Evolutionary conservation across 768 basidiomycete genomes (phyloP).

Genomic region (Naganishia kalamii): DNA sequence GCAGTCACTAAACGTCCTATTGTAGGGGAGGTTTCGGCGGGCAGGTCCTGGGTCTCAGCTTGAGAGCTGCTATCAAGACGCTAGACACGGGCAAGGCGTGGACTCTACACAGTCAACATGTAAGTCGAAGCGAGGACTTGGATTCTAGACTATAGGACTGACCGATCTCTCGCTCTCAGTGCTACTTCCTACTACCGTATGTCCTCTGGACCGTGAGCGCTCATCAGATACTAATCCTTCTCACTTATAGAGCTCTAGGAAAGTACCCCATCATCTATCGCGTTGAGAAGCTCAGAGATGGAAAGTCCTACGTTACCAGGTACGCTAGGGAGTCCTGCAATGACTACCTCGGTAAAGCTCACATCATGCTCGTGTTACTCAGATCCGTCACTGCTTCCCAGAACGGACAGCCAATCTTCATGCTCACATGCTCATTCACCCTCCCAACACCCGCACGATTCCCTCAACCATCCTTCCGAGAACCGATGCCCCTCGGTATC

Average conservation of each 20-base stretch:
- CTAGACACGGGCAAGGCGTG: constrained; percentile 24
- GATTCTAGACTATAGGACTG: neutral
- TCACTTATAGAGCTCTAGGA: constrained; percentile 22
- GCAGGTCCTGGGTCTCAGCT: constrained; percentile 45
- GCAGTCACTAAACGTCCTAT: too few relatives aligned
- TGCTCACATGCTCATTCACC: constrained; percentile 41
- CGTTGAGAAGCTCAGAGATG: constrained; percentile 42
- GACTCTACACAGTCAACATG: constrained; percentile 39
- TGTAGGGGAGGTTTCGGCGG: constrained; percentile 45
- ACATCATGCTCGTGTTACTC: neutral
- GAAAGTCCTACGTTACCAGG: constrained; percentile 30
- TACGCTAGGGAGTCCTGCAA: too few relatives aligned
- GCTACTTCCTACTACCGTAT: constrained; percentile 41
- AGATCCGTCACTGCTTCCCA: constrained; percentile 43
- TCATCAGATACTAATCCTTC: neutral
- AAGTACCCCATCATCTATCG: constrained; percentile 34
- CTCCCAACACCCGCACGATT: constrained; percentile 26
- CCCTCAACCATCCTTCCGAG: constrained; percentile 20
- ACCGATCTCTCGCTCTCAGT: constrained; percentile 15
- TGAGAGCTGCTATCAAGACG: constrained; percentile 36
- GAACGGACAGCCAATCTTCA: constrained; percentile 37
- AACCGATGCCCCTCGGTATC: constrained; percentile 23
- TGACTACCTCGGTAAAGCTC: neutral
- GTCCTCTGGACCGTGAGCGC: neutral
- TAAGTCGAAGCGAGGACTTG: neutral